These are phyloP conservation scores for Spergularia marina DNA, from an alignment of 148 eudicot genomes.

Conservation along the genomic window DNA sequence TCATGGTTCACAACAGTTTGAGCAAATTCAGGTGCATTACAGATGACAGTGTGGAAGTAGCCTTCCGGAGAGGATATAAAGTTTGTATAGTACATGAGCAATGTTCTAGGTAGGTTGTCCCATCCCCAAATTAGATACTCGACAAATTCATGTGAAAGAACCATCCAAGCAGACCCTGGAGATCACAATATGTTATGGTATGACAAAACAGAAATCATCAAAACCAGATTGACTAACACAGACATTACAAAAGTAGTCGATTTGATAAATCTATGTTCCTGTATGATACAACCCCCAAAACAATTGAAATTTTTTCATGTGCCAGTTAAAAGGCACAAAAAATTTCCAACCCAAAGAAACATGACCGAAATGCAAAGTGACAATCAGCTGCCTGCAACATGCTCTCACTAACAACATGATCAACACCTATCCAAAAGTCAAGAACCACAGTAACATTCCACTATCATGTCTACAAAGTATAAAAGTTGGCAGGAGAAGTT, in stretches of 20 bases:
- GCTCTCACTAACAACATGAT: not conserved
- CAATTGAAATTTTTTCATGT: not conserved
- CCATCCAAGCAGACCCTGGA: conserved; percentile 98
- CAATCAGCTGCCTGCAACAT: not conserved
- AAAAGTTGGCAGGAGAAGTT: not conserved
- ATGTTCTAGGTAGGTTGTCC: conserved; percentile 89
- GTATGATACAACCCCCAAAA: not conserved
- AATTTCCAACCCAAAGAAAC: not conserved
- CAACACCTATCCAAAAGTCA: not conserved
- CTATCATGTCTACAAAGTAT: not conserved
- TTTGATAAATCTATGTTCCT: not conserved
- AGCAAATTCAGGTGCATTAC: conserved; percentile 69
- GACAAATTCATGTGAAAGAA: conserved; percentile 77
- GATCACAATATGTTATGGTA: not conserved
- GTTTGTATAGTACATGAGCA: conserved; percentile 93
- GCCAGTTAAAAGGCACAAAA: not conserved
- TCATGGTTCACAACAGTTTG: conserved; percentile 74
- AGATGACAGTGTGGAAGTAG: conserved; percentile 90
- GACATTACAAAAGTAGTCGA: not conserved
- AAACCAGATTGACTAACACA: not conserved
- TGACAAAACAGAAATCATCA: not conserved
- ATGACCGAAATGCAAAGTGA: not conserved
- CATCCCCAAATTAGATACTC: conserved; percentile 89
- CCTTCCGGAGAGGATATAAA: conserved; percentile 91
- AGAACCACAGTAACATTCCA: not conserved